These are phyloP conservation scores for Bryoerythrophyllum caledonicum DNA, from an alignment of 225 moss, liverwort and hornwort genomes.

Conservation along the genomic window DNA sequence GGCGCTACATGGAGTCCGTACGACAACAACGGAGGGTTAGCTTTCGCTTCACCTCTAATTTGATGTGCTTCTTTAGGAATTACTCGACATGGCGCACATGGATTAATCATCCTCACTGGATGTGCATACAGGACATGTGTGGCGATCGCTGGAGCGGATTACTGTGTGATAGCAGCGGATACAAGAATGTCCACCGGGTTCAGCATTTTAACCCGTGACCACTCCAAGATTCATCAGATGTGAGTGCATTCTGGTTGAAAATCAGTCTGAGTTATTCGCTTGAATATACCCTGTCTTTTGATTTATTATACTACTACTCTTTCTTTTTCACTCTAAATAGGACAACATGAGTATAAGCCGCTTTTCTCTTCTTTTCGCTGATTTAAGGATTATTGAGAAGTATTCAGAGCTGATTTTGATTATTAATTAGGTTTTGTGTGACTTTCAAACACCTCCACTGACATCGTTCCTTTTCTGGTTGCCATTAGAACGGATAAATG, in stretches of 20 bases:
- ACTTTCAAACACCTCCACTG: background rate
- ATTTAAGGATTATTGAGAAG: too few relatives aligned
- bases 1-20: slow-evolving; percentile 50
- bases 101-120: background rate
- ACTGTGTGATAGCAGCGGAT: slow-evolving; percentile 82
- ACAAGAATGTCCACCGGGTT: slow-evolving; percentile 93
- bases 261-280: too few relatives aligned
- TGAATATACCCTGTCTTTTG: background rate
- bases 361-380: too few relatives aligned
- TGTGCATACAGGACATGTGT: slow-evolving; percentile 69
- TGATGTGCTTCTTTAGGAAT: background rate
- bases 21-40: slow-evolving; percentile 52
- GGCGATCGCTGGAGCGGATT: slow-evolving; percentile 83
- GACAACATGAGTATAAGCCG: too few relatives aligned
- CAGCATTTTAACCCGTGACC: slow-evolving; percentile 73
- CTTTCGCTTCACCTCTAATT: background rate
- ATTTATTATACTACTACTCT: too few relatives aligned
- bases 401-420: too few relatives aligned
- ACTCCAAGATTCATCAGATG: slow-evolving; percentile 83
- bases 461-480: background rate
- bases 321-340: too few relatives aligned
- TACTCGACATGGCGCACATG: background rate
- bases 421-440: too few relatives aligned
- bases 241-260: too few relatives aligned
- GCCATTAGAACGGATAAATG: slow-evolving; percentile 61